Conservation (phyloP, 768 basidiomycete genomes). For the Mycena polygramma region DNA sequence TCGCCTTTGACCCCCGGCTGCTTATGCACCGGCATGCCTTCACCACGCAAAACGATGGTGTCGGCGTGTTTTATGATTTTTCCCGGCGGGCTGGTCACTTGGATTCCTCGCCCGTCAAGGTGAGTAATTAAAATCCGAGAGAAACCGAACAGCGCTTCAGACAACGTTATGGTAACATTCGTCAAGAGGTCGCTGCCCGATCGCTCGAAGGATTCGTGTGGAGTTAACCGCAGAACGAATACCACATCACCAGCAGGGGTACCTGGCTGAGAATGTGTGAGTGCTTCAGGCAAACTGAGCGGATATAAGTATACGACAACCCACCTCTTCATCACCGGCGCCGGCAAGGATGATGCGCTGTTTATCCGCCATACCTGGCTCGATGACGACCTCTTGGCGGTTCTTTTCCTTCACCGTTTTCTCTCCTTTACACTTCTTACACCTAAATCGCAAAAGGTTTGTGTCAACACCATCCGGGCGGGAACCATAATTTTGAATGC, state of each 20-base stretch:
- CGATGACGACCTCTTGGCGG: constrained; percentile 87
- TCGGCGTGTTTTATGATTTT: constrained; percentile 83
- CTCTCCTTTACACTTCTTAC: constrained; percentile 95
- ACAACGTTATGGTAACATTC: constrained; percentile 87
- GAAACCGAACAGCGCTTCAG: constrained; percentile 96
- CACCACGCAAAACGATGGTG: constrained; percentile 80
- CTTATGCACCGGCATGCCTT: constrained; percentile 91
- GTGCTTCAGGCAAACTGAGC: constrained; percentile 1
- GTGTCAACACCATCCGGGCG: constrained; percentile 4
- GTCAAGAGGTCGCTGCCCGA: constrained; percentile 86
- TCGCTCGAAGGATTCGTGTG: constrained; percentile 87
- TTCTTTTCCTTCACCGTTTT: constrained; percentile 90
- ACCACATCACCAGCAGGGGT: constrained; percentile 92
- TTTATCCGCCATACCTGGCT: constrained; percentile 87
- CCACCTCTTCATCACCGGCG: constrained; percentile 91
- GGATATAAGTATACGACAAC: constrained; percentile 22
- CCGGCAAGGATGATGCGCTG: constrained; percentile 91
- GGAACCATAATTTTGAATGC: constrained; percentile 35
- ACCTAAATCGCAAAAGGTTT: constrained; percentile 60
- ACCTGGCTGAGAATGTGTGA: constrained; percentile 71
- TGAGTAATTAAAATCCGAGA: constrained; percentile 91
- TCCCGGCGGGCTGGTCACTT: constrained; percentile 78
- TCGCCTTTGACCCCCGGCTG: constrained; percentile 79
- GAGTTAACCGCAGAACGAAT: constrained; percentile 77
- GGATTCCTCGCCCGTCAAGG: constrained; percentile 93